A percentile compares a stretch with the other conserved stretches of the same genome.
phyloP scores from a whole-genome alignment of 306 rosid genomes.

The Parietaria judaica region DNA sequence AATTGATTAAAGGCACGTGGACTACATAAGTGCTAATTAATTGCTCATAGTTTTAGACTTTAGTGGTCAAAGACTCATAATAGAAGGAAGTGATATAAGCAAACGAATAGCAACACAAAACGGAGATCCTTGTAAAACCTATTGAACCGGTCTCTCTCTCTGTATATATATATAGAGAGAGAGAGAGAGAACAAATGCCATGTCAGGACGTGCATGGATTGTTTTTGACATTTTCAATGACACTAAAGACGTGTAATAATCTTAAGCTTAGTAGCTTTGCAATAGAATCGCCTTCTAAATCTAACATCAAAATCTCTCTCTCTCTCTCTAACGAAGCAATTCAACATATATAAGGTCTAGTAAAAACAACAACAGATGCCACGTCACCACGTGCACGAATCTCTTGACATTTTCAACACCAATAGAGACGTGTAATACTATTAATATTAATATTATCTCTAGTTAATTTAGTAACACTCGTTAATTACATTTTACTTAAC shows the following conservation, averaged over 20 bases:
- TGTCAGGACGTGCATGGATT: no score
- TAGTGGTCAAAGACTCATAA: no score
- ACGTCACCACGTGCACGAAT: constrained; percentile 3
- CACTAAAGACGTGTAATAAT: no score
- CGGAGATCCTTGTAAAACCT: neutral
- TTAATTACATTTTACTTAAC: neutral
- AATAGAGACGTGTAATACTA: no score
- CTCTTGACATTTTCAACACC: constrained; percentile 1
- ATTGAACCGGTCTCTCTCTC: neutral
- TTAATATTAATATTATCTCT: no score
- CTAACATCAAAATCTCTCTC: neutral
- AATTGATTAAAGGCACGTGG: no score
- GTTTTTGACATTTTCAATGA: neutral
- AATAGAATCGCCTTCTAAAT: neutral
- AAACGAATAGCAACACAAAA: neutral
- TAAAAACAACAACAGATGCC: neutral
- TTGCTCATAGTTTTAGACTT: no score
- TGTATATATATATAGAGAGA: no score
- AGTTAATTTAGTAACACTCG: no score
- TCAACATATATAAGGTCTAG: neutral
- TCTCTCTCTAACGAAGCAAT: neutral
- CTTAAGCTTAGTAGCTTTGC: neutral
- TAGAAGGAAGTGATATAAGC: neutral
- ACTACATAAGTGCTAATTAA: no score
- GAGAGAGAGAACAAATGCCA: no score